These are phyloP conservation scores for Daldinia decipiens DNA, from an alignment of 495 filamentous ascomycete genomes.

Conservation along the genomic window DNA sequence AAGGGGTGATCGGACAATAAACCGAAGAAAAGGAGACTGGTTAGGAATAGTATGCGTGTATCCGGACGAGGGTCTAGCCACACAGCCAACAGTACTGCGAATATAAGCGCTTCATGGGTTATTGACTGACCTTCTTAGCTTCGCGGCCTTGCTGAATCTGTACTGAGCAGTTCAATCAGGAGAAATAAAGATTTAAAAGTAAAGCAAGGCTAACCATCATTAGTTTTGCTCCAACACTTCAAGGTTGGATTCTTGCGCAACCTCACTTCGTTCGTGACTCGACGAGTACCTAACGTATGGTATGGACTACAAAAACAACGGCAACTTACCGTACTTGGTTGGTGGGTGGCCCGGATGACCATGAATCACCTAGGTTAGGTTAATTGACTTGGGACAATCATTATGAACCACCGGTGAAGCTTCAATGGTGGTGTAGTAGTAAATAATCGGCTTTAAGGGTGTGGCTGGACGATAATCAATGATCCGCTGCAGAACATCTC, in stretches of 20 bases:
- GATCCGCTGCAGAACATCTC: constrained; percentile 10
- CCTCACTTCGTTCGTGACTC: not conserved
- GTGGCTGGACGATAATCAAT: not conserved
- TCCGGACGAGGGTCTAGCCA: constrained; percentile 4
- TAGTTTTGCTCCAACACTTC: not conserved
- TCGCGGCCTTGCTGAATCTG: not conserved
- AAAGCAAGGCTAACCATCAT: not conserved
- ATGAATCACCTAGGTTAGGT: not conserved
- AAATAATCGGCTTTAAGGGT: not conserved
- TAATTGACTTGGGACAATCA: not conserved
- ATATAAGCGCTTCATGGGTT: constrained; percentile 1
- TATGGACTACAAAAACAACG: not conserved
- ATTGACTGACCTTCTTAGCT: not conserved
- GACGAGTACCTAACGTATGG: not conserved
- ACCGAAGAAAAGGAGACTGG: not conserved
- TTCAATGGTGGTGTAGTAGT: not conserved
- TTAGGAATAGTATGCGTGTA: not conserved
- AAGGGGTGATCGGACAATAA: not conserved
- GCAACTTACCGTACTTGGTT: not conserved
- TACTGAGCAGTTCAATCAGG: not conserved
- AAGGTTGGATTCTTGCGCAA: constrained; percentile 1
- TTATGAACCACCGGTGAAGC: not conserved
- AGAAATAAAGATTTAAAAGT: not conserved
- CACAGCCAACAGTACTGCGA: constrained; percentile 9
- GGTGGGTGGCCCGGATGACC: not conserved